Evolutionary conservation across 495 filamentous ascomycete species (phyloP).

Genomic region (Aspergillus haitiensis): DNA sequence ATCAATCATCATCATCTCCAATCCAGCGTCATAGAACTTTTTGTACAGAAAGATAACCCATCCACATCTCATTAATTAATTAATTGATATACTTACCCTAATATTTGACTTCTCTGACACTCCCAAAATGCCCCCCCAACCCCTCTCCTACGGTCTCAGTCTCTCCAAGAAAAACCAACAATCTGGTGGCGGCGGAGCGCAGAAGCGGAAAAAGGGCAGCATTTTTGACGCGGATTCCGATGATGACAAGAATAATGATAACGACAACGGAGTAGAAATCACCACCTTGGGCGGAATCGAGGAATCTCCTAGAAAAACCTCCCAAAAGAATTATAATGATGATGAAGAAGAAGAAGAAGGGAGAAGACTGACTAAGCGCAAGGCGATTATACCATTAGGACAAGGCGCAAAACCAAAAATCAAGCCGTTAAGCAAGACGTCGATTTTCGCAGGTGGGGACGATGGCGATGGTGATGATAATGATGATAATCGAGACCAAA

Average conservation of each 20-base stretch:
- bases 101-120: background rate
- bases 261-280: slow-evolving; percentile 34
- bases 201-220: slow-evolving; percentile 49
- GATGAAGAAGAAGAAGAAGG: slow-evolving; percentile 24
- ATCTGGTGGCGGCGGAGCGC: slow-evolving; percentile 13
- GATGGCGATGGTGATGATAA: slow-evolving; percentile 32
- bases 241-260: slow-evolving; percentile 34
- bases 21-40: too few relatives aligned
- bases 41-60: background rate
- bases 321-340: slow-evolving; percentile 20
- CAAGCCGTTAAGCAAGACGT: slow-evolving; percentile 37
- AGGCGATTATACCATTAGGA: slow-evolving; percentile 25
- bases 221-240: slow-evolving; percentile 52
- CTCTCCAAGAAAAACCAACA: slow-evolving; percentile 44
- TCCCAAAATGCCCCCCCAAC: slow-evolving; percentile 40
- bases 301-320: slow-evolving; percentile 24
- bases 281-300: slow-evolving; percentile 45
- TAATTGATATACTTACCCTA: background rate
- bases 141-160: slow-evolving; percentile 59
- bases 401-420: slow-evolving; percentile 33
- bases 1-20: too few relatives aligned
- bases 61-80: background rate
- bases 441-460: slow-evolving; percentile 45
- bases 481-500: background rate
- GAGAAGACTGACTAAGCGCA: slow-evolving; percentile 36